Conservation (phyloP, 2,329 filamentous ascomycete genomes). For the Exophiala sideris region DNA sequence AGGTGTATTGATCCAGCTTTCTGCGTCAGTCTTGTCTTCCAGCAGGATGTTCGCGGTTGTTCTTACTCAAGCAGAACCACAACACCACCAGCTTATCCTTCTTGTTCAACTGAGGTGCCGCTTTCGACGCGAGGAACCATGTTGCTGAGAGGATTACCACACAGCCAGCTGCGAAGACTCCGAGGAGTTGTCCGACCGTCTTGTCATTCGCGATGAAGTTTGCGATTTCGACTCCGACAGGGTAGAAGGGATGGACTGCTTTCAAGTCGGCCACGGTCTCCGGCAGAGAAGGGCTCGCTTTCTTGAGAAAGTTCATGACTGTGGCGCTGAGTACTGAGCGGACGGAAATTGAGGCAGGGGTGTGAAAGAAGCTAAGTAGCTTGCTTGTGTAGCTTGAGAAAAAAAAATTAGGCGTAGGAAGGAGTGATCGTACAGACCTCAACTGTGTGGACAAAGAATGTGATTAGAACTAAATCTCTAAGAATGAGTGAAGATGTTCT, state of each 20-base stretch:
- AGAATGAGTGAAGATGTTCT: not conserved
- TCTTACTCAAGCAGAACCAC: conserved; percentile 73
- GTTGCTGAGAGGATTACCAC: conserved; percentile 57
- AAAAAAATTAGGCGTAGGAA: no score
- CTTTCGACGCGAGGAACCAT: conserved; percentile 51
- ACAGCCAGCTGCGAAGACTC: conserved; percentile 57
- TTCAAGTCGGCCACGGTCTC: conserved; percentile 1
- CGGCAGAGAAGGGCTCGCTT: conserved; percentile 1
- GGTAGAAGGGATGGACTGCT: conserved; percentile 67
- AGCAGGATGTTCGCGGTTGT: not conserved
- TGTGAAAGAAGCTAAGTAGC: not conserved
- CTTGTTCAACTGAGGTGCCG: conserved; percentile 52
- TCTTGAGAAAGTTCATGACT: conserved; percentile 15
- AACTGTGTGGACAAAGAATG: no score
- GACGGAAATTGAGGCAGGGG: not conserved
- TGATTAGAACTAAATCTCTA: no score
- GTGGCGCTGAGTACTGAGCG: not conserved
- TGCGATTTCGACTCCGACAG: conserved; percentile 58
- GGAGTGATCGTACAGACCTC: no score
- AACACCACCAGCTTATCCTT: conserved; percentile 60
- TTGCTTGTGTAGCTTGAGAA: no score
- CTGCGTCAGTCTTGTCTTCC: conserved; percentile 15
- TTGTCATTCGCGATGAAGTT: conserved; percentile 66
- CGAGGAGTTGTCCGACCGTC: conserved; percentile 57
- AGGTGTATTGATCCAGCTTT: conserved; percentile 60